Conservation (phyloP, 768 basidiomycete genomes). For the Rhizopogon vinicolor region DNA sequence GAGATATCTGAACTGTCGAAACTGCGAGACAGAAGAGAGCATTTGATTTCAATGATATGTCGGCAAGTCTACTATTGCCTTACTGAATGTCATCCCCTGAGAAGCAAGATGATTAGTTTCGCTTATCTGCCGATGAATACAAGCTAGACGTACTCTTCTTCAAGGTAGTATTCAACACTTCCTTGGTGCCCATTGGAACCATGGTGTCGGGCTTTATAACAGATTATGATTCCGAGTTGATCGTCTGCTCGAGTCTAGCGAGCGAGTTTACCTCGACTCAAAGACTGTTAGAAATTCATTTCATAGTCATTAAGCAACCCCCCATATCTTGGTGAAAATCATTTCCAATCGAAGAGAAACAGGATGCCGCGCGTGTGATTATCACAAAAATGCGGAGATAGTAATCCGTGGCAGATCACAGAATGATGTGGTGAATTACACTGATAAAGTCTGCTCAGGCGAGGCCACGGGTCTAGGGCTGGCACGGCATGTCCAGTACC, state of each 20-base stretch:
- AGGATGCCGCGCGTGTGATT: neutral
- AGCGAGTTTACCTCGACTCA: neutral
- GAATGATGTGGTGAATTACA: neutral
- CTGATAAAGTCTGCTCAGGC: neutral
- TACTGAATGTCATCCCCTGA: constrained; percentile 18
- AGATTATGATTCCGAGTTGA: too few relatives aligned
- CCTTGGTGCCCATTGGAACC: constrained; percentile 1
- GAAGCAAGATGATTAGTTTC: constrained; percentile 4
- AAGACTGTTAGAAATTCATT: neutral
- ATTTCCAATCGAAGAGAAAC: neutral
- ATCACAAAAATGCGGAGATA: too few relatives aligned
- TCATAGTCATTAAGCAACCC: neutral
- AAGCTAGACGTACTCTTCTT: constrained; percentile 11
- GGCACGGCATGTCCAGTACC: neutral
- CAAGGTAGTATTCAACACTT: neutral
- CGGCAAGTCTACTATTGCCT: constrained; percentile 8
- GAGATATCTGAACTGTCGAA: constrained; percentile 71
- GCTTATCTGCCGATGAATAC: neutral
- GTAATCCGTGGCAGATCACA: neutral
- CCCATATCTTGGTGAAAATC: neutral
- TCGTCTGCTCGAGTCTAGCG: too few relatives aligned
- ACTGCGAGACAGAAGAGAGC: constrained; percentile 28
- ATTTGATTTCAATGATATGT: constrained; percentile 4
- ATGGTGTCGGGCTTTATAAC: constrained; percentile 1
- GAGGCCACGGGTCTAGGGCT: neutral